These are phyloP conservation scores for Exophiala viscosa DNA, from an alignment of 2,329 filamentous ascomycete genomes.

Conservation along the genomic window DNA sequence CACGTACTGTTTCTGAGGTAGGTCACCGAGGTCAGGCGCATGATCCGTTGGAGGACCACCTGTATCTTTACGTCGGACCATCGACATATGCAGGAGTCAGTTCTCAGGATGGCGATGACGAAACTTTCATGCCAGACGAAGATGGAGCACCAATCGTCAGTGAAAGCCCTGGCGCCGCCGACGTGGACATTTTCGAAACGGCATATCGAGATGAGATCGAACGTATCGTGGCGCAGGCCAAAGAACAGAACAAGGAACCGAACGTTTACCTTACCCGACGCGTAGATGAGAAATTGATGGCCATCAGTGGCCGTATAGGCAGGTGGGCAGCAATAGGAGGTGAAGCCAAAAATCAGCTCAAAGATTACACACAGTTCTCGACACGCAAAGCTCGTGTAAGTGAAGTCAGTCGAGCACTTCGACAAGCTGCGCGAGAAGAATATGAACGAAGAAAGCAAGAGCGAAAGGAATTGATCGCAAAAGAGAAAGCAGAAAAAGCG, in stretches of 20 bases:
- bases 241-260: constrained; percentile 40
- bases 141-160: constrained; percentile 55
- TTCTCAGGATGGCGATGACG: constrained; percentile 46
- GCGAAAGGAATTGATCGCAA: constrained; percentile 35
- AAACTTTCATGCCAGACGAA: constrained; percentile 28
- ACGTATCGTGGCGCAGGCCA: constrained; percentile 56
- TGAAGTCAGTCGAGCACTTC: constrained; percentile 29
- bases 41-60: constrained; percentile 60
- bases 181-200: constrained; percentile 82
- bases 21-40: constrained; percentile 56
- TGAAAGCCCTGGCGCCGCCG: constrained; percentile 78
- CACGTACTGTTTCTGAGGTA: constrained; percentile 23
- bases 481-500: constrained; percentile 21
- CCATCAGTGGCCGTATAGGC: constrained; percentile 28
- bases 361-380: constrained; percentile 29
- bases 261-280: constrained; percentile 57
- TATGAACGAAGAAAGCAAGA: constrained; percentile 28
- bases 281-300: constrained; percentile 41
- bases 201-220: constrained; percentile 81
- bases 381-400: constrained; percentile 27
- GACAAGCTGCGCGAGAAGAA: constrained; percentile 28
- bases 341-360: constrained; percentile 27
- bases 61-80: constrained; percentile 74
- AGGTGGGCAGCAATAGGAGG: constrained; percentile 28
- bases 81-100: constrained; percentile 40